Conservation (phyloP, 2,329 filamentous ascomycete genomes). For the Lomentospora prolificans region DNA sequence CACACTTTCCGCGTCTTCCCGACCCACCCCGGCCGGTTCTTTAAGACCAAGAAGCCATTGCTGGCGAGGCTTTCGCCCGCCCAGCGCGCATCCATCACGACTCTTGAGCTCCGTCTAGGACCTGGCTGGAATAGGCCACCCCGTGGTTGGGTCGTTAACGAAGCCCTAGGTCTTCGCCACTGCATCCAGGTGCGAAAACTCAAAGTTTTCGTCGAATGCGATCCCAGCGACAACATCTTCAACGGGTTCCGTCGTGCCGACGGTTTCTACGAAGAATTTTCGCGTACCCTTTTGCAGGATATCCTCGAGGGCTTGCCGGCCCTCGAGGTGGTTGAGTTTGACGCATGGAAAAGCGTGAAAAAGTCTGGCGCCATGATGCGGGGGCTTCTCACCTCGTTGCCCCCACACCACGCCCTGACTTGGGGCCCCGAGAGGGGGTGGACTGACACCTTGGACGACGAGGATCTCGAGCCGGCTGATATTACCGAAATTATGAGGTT, state of each 20-base stretch:
- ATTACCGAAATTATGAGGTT: not conserved
- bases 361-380: slow-evolving; percentile 56
- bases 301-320: slow-evolving; percentile 49
- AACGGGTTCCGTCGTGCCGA: slow-evolving; percentile 56
- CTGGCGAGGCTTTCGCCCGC: slow-evolving; percentile 53
- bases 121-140: slow-evolving; percentile 66
- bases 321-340: slow-evolving; percentile 54
- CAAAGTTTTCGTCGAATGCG: slow-evolving; percentile 61
- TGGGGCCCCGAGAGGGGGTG: slow-evolving; percentile 63
- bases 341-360: slow-evolving; percentile 57
- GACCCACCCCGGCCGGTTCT: slow-evolving; percentile 52
- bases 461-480: slow-evolving; percentile 5
- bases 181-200: slow-evolving; percentile 49
- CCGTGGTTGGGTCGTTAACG: slow-evolving; percentile 58
- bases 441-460: slow-evolving; percentile 40
- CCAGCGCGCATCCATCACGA: slow-evolving; percentile 51
- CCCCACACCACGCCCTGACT: slow-evolving; percentile 40
- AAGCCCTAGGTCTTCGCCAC: slow-evolving; percentile 52
- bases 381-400: slow-evolving; percentile 44
- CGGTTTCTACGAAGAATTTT: slow-evolving; percentile 63
- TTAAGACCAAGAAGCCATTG: slow-evolving; percentile 64
- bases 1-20: slow-evolving; percentile 59
- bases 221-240: slow-evolving; percentile 59
- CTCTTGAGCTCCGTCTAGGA: slow-evolving; percentile 60
- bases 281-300: slow-evolving; percentile 41